A percentile compares a stretch with the other conserved stretches of the same genome.
These are phyloP conservation scores for Mycosphaerella sp. DNA, from an alignment of 2,329 filamentous ascomycete genomes.

Conservation along the genomic window DNA sequence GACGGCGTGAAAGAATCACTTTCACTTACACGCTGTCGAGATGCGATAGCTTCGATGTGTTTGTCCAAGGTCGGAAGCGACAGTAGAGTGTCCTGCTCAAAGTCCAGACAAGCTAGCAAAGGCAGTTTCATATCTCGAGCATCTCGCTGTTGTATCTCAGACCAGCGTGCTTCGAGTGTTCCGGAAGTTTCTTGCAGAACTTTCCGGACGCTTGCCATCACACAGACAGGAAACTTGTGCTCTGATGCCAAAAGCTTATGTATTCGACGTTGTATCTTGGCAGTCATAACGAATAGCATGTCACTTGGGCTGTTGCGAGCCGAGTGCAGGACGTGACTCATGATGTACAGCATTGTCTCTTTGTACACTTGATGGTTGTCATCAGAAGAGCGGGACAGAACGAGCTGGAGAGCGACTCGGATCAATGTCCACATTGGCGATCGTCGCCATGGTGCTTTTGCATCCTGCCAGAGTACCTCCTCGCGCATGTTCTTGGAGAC, in stretches of 20 bases:
- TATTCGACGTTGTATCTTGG: conserved; percentile 25
- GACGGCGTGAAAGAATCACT: conserved; percentile 12
- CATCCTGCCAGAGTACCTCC: conserved; percentile 48
- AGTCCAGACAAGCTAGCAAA: conserved; percentile 7
- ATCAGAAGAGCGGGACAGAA: conserved; percentile 34
- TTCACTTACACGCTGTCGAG: not conserved
- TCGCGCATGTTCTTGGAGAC: conserved; percentile 57
- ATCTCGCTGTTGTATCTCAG: conserved; percentile 1
- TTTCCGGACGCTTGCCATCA: not conserved
- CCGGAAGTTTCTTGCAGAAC: not conserved
- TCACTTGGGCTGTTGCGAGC: not conserved
- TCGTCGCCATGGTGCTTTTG: conserved; percentile 56
- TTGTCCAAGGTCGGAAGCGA: conserved; percentile 18
- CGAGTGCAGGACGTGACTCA: conserved; percentile 43
- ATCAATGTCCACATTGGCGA: conserved; percentile 58
- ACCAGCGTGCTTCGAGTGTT: not conserved
- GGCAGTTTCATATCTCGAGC: conserved; percentile 9
- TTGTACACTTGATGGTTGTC: conserved; percentile 7
- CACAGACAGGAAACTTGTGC: not conserved
- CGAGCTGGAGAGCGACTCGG: conserved; percentile 52
- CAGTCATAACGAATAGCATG: conserved; percentile 22
- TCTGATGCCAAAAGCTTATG: conserved; percentile 16
- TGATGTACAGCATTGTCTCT: conserved; percentile 9
- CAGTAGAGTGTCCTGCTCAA: conserved; percentile 16
- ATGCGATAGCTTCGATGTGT: conserved; percentile 11